phyloP scores from a whole-genome alignment of 257 asterid genomes.

The Ilex aquifolium region DNA sequence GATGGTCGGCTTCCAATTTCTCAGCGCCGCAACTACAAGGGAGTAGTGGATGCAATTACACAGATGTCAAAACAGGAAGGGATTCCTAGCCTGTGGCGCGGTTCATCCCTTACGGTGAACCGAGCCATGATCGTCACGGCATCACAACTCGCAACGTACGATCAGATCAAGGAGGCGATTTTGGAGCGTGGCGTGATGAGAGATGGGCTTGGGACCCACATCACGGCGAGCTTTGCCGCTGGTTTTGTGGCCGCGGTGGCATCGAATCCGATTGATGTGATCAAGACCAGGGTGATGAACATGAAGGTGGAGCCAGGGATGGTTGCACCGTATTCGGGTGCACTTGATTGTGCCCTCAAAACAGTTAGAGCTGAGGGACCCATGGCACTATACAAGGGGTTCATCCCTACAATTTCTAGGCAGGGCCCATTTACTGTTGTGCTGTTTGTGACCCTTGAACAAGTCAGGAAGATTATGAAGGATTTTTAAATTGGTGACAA shows the following conservation, averaged over 20 bases:
- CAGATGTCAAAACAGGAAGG: neutral
- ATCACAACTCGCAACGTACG: neutral
- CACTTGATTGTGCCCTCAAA: neutral
- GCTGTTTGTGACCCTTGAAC: constrained; percentile 1
- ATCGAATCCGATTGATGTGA: neutral
- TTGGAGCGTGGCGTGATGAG: neutral
- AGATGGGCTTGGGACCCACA: constrained; percentile 1
- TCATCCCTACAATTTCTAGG: too few species aligned
- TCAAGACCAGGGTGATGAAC: constrained; percentile 1
- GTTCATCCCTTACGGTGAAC: neutral
- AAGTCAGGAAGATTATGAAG: neutral
- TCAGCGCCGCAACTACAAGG: neutral
- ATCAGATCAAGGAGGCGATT: neutral
- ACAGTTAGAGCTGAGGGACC: neutral
- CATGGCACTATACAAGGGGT: neutral
- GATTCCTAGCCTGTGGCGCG: constrained; percentile 1
- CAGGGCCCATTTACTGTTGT: neutral
- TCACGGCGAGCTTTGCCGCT: neutral
- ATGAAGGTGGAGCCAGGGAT: neutral
- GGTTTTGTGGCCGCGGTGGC: neutral
- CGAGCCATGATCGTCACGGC: constrained; percentile 1
- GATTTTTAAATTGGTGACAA: neutral
- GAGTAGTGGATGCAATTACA: neutral
- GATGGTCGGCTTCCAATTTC: neutral
- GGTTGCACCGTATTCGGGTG: neutral